Percentiles rank a stretch among this genome's conserved stretches.
phyloP scores from a whole-genome alignment of 441 rosid species.

The Sinapis alba region DNA sequence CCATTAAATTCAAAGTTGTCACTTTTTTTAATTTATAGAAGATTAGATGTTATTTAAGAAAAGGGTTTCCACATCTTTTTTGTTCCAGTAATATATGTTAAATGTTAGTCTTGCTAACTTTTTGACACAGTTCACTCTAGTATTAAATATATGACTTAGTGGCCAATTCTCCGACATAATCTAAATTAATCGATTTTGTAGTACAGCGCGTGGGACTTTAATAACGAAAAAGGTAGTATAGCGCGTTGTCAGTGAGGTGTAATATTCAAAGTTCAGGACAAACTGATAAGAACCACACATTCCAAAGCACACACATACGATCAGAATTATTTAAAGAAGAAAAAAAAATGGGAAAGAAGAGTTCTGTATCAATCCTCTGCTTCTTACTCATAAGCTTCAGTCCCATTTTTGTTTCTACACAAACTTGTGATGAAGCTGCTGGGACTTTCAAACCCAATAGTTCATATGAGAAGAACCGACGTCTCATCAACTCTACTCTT shows the following conservation, averaged over 20 bases:
- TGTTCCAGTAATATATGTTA: no score
- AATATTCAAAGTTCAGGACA: background rate
- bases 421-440: background rate
- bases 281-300: background rate
- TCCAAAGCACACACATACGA: background rate
- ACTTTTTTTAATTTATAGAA: background rate
- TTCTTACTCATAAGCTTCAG: slow-evolving; percentile 13
- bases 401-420: slow-evolving; percentile 9
- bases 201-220: background rate
- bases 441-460: slow-evolving; percentile 25
- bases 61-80: background rate
- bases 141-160: background rate
- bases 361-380: slow-evolving; percentile 16
- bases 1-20: background rate
- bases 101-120: background rate
- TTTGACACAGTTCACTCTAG: background rate
- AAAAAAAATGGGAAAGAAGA: slow-evolving; percentile 9
- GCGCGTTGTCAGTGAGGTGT: background rate
- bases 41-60: background rate
- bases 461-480: slow-evolving; percentile 28
- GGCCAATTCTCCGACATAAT: background rate
- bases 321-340: background rate
- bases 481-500: slow-evolving; percentile 21
- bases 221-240: background rate
- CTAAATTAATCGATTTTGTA: background rate